A percentile compares a stretch with the other conserved stretches of the same genome.
phyloP scores from a whole-genome alignment of 2,329 filamentous ascomycete genomes.

The Westerdykella aurantiaca region DNA sequence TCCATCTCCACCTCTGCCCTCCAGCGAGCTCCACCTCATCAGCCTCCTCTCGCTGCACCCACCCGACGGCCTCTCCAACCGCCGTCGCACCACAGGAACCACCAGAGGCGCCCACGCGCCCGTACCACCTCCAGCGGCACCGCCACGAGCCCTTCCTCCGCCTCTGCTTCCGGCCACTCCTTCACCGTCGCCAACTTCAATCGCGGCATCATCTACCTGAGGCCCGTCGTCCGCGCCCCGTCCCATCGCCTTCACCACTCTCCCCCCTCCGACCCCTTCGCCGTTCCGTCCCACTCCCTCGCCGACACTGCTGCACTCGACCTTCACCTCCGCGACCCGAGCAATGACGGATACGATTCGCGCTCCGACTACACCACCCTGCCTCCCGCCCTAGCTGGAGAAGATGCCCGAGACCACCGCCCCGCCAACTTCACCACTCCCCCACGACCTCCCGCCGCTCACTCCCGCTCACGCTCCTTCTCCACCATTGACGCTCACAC shows the following conservation, averaged over 20 bases:
- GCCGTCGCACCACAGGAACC: no score
- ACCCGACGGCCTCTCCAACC: neutral
- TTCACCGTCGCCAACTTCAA: constrained; percentile 47
- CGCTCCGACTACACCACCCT: constrained; percentile 22
- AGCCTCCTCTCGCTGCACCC: neutral
- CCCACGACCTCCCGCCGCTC: constrained; percentile 18
- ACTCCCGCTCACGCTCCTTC: constrained; percentile 63
- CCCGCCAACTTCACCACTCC: constrained; percentile 12
- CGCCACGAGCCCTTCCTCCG: neutral
- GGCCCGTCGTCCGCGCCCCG: constrained; percentile 32
- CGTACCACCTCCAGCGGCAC: neutral
- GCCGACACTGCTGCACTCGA: constrained; percentile 34
- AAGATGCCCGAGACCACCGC: constrained; percentile 14
- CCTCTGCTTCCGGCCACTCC: constrained; percentile 24
- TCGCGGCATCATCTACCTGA: constrained; percentile 45
- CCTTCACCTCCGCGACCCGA: constrained; percentile 20
- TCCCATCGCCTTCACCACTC: constrained; percentile 25
- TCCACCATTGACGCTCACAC: constrained; percentile 66
- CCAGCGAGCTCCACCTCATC: neutral
- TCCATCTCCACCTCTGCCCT: neutral
- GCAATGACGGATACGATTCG: constrained; percentile 34
- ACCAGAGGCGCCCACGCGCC: neutral
- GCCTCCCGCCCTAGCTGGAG: constrained; percentile 13
- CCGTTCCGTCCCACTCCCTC: constrained; percentile 36
- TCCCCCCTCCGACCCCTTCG: constrained; percentile 29